phyloP scores from a whole-genome alignment of 768 basidiomycete species.

The Suillus ampliporus region DNA sequence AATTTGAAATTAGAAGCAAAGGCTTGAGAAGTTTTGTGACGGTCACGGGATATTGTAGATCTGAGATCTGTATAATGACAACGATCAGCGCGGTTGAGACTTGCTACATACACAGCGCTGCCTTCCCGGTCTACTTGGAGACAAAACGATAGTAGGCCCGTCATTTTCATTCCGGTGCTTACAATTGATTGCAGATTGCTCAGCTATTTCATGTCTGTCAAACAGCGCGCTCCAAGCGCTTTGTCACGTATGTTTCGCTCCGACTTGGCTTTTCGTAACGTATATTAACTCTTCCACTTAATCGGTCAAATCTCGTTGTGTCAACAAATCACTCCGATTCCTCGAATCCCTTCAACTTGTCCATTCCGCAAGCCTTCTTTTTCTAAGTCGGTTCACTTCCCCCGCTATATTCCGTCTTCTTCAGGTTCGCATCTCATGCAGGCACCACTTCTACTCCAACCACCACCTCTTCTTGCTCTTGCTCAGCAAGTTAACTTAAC shows the following conservation, averaged over 20 bases:
- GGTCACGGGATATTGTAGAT: conserved; percentile 27
- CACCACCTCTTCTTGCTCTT: conserved; percentile 28
- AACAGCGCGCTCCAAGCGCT: conserved; percentile 16
- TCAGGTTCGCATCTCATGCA: conserved; percentile 27
- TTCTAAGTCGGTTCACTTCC: conserved; percentile 21
- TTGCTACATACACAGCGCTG: background rate
- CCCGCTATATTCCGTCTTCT: conserved; percentile 18
- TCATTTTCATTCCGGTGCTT: conserved; percentile 7
- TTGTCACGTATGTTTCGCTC: conserved; percentile 27
- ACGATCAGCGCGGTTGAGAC: conserved; percentile 13
- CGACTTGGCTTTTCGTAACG: conserved; percentile 30
- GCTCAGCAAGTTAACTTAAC: conserved; percentile 1
- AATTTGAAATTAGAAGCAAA: conserved; percentile 40
- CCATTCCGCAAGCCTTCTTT: conserved; percentile 27
- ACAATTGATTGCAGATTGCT: conserved; percentile 14
- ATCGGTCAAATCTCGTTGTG: conserved; percentile 30
- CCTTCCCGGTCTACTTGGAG: background rate
- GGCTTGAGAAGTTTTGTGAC: conserved; percentile 22
- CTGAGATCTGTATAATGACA: conserved; percentile 28
- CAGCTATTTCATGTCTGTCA: conserved; percentile 14
- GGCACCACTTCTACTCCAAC: conserved; percentile 33
- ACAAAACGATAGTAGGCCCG: conserved; percentile 6
- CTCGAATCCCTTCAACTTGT: conserved; percentile 18
- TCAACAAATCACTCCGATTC: conserved; percentile 24
- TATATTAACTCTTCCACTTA: conserved; percentile 33